These are phyloP conservation scores for Phlebopus sp. DNA, from an alignment of 1,284 basidiomycete species.

Conservation along the genomic window DNA sequence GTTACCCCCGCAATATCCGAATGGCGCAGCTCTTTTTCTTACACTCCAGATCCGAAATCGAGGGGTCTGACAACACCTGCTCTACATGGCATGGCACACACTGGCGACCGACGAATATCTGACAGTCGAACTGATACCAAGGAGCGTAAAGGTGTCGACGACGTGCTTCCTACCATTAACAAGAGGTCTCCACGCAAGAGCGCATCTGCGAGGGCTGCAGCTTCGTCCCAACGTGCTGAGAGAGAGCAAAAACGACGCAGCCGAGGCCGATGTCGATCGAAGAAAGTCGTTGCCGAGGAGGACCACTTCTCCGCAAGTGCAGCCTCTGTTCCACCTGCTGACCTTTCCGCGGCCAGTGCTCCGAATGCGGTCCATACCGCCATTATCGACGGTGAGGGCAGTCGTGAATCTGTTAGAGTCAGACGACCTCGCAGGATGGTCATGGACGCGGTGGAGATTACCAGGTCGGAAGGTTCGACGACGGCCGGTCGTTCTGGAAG, in stretches of 20 bases:
- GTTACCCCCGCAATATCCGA: neutral
- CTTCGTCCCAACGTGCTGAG: neutral
- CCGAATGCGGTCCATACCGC: no score
- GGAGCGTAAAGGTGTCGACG: conserved; percentile 5
- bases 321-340: neutral
- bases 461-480: neutral
- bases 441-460: conserved; percentile 18
- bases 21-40: conserved; percentile 10
- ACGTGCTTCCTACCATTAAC: neutral
- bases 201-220: neutral
- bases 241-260: neutral
- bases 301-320: neutral
- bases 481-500: no score
- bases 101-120: neutral
- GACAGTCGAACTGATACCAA: neutral
- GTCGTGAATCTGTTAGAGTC: neutral
- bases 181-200: neutral
- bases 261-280: neutral
- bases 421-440: conserved; percentile 2
- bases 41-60: conserved; percentile 7
- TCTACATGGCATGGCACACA: no score
- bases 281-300: neutral
- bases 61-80: neutral
- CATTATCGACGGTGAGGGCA: no score
- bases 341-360: no score